These are phyloP conservation scores for Hymenoscyphus fructigenus DNA, from an alignment of 2,329 filamentous ascomycete genomes.

Conservation along the genomic window DNA sequence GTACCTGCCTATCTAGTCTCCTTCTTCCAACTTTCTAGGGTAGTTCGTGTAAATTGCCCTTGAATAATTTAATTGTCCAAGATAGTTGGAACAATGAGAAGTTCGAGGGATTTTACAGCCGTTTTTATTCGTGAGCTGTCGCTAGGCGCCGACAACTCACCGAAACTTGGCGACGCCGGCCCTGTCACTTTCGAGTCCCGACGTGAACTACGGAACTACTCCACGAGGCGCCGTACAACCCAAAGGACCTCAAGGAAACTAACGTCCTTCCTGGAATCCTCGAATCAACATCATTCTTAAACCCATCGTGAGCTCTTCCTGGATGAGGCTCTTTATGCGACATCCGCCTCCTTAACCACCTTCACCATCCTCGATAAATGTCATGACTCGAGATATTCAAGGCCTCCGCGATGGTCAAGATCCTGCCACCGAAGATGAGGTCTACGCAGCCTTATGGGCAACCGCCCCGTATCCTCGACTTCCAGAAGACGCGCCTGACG, in stretches of 20 bases:
- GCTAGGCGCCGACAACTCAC: too few species aligned
- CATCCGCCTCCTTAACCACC: background rate
- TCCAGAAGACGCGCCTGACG: conserved; percentile 58
- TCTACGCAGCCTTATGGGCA: conserved; percentile 61
- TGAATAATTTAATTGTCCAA: too few species aligned
- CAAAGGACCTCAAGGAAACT: background rate
- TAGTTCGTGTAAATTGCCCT: too few species aligned
- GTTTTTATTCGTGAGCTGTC: too few species aligned
- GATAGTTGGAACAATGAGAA: too few species aligned
- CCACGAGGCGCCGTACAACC: background rate
- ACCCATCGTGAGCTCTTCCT: background rate
- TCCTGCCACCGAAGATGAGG: conserved; percentile 27
- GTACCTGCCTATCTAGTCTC: too few species aligned
- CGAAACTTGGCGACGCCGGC: background rate
- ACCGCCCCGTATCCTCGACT: conserved; percentile 58
- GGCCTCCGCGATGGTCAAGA: conserved; percentile 20
- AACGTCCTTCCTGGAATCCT: background rate
- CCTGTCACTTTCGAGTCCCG: background rate
- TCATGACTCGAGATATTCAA: conserved; percentile 13
- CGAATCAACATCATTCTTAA: background rate
- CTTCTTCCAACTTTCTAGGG: too few species aligned
- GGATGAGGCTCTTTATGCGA: background rate
- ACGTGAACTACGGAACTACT: background rate
- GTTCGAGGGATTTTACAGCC: too few species aligned
- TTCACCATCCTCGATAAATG: background rate